Evolutionary conservation across 805 yeast species (phyloP).

Genomic region (Suhomyces pyralidae): DNA sequence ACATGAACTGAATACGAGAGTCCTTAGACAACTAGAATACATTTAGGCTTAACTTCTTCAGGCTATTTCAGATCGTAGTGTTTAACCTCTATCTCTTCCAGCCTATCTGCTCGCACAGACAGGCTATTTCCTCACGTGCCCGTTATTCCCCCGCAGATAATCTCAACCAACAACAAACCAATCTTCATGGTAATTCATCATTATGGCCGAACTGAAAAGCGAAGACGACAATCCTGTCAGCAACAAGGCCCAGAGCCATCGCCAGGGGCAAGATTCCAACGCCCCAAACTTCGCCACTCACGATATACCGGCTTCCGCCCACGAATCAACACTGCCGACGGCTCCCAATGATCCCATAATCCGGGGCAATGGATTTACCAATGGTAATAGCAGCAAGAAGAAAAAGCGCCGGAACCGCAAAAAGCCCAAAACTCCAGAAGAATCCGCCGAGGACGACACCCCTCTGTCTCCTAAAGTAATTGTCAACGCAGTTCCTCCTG

Average conservation of each 20-base stretch:
- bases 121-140: not conserved
- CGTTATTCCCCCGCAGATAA: not conserved
- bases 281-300: not conserved
- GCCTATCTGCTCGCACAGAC: too few relatives aligned
- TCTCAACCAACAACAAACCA: not conserved
- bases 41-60: too few relatives aligned
- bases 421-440: not conserved
- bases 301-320: not conserved
- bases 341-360: not conserved
- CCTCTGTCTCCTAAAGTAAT: not conserved
- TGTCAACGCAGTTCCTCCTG: not conserved
- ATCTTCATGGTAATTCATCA: not conserved
- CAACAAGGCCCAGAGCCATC: not conserved
- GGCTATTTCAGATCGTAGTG: not conserved
- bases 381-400: not conserved
- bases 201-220: not conserved
- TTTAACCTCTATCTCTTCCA: not conserved
- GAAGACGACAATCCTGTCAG: not conserved
- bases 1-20: too few relatives aligned
- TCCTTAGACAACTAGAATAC: too few relatives aligned
- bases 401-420: constrained; percentile 1
- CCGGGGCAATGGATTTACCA: not conserved
- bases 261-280: not conserved
- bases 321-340: not conserved
- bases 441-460: not conserved